Base-by-base conservation (phyloP, 768 basidiomycete species). In the Tulasnella calospora region DNA sequence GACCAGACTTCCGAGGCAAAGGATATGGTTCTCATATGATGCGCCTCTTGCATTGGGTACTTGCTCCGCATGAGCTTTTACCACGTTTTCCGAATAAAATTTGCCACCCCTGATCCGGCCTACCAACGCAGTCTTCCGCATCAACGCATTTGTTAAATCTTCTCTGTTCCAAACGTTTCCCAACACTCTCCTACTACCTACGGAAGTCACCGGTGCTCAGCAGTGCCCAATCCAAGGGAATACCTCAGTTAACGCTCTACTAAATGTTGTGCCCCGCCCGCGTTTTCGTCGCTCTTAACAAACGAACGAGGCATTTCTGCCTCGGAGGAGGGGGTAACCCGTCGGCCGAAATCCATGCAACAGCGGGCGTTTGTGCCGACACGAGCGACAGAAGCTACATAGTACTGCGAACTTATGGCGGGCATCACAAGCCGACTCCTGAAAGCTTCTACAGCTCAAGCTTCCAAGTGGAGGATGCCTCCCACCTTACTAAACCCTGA, bases 11-110 rank as follows among this genome's bases (percentile, higher is more conserved):
- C 27, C 86, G 89, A 75, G 84, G 86, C 15, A 87, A 87, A 74
- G 90, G 91, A 27, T 91, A 90, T 79, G 90, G 88, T 15, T 82
- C 82, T 15, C 89, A 90, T 79, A 90, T 91, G 90, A 90, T 91
- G 90, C 85, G 87, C 19, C 86, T 92, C 33, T 77, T 92, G 46
- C 90, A 92, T 81, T 88, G 87, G 86, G 86, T 89, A 17, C 83
- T 88, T 47, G 88, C 87, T 7, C 84, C 85, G 17, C 75, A 71
- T 70, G 80, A 77, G 1, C 57, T 78, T 81, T 85, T 85, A 80
- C 84, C 81, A 12, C 72, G 75, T 73, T 86, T 85, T 84, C 88
- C 89, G 0, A 81, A 80, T 30, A 55, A 77, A 40, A 87, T 86
- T 86, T 89, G 89, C n/a, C n/a, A 40, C 38, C 38, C 38, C 38